A percentile compares a stretch with the other conserved stretches of the same genome.
phyloP scores from a whole-genome alignment of 768 basidiomycete genomes.

The Macrolepiota albuminosa region DNA sequence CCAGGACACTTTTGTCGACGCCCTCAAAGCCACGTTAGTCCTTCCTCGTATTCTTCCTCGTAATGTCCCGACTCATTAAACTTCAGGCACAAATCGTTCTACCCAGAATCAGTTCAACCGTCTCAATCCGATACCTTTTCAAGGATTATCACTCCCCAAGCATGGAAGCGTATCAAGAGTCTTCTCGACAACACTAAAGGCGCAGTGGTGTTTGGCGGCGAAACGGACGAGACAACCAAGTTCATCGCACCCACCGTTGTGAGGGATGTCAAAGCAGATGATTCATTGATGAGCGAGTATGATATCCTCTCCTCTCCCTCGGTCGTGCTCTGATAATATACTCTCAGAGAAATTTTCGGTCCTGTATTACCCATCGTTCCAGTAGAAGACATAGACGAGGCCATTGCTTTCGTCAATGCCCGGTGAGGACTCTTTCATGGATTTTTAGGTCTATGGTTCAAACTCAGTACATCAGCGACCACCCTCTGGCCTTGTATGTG shows the following conservation, averaged over 20 bases:
- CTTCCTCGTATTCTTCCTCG: neutral
- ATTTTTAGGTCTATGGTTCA: neutral
- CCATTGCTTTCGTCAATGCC: slow-evolving; percentile 61
- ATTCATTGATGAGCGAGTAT: slow-evolving; percentile 75
- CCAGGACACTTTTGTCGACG: slow-evolving; percentile 41
- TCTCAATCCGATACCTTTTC: slow-evolving; percentile 37
- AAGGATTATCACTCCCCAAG: slow-evolving; percentile 48
- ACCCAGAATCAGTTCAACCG: slow-evolving; percentile 43
- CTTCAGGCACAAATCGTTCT: slow-evolving; percentile 51
- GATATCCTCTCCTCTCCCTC: slow-evolving; percentile 18
- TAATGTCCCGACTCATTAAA: neutral
- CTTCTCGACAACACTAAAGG: slow-evolving; percentile 68
- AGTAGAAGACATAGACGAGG: slow-evolving; percentile 66
- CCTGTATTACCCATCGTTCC: slow-evolving; percentile 74
- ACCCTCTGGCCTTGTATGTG: slow-evolving; percentile 74
- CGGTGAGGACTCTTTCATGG: slow-evolving; percentile 32
- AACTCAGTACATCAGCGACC: slow-evolving; percentile 38
- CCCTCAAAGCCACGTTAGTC: slow-evolving; percentile 37
- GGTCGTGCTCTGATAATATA: neutral
- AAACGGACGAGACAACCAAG: slow-evolving; percentile 47
- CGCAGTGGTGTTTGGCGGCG: slow-evolving; percentile 58
- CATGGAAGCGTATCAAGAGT: slow-evolving; percentile 55
- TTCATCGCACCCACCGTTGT: slow-evolving; percentile 76
- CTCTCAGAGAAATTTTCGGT: slow-evolving; percentile 74
- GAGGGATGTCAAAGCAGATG: slow-evolving; percentile 52